phyloP scores from a whole-genome alignment of 2,329 filamentous ascomycete species.

The Zymoseptoria passerinii region DNA sequence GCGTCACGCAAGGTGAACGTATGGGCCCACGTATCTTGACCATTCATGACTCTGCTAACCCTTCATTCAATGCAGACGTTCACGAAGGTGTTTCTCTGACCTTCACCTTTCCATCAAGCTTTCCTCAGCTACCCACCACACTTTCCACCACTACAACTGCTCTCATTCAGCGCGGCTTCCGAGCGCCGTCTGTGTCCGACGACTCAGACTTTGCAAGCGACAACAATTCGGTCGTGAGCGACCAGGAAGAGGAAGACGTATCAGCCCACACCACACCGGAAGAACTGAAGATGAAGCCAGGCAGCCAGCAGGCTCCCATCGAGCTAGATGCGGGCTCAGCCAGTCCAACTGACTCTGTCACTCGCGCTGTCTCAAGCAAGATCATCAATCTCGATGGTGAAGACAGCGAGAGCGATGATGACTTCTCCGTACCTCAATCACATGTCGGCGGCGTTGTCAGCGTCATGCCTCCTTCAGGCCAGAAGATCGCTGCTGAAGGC shows the following conservation, averaged over 20 bases:
- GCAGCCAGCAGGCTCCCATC: slow-evolving; percentile 20
- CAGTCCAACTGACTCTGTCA: slow-evolving; percentile 5
- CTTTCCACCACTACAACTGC: slow-evolving; percentile 2
- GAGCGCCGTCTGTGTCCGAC: slow-evolving; percentile 15
- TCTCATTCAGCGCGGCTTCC: slow-evolving; percentile 11
- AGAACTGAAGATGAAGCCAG: slow-evolving; percentile 14
- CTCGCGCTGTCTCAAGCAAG: neutral
- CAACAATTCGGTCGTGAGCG: slow-evolving; percentile 9
- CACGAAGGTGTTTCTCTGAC: slow-evolving; percentile 23
- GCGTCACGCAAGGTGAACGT: slow-evolving; percentile 23
- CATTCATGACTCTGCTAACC: neutral
- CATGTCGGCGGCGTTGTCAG: neutral
- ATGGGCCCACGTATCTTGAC: slow-evolving; percentile 1
- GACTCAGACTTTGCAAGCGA: slow-evolving; percentile 19
- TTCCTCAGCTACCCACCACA: neutral
- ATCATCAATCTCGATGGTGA: slow-evolving; percentile 15
- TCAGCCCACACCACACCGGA: slow-evolving; percentile 26
- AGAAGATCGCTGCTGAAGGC: slow-evolving; percentile 8
- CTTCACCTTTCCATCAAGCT: slow-evolving; percentile 10
- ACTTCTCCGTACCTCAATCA: slow-evolving; percentile 6
- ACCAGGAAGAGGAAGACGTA: slow-evolving; percentile 7
- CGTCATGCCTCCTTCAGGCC: slow-evolving; percentile 1
- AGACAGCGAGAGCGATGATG: slow-evolving; percentile 9
- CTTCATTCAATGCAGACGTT: slow-evolving; percentile 12
- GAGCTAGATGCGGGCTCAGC: slow-evolving; percentile 5